phyloP scores from a whole-genome alignment of 805 yeast species.

The Cyberlindnera subsufficiens region DNA sequence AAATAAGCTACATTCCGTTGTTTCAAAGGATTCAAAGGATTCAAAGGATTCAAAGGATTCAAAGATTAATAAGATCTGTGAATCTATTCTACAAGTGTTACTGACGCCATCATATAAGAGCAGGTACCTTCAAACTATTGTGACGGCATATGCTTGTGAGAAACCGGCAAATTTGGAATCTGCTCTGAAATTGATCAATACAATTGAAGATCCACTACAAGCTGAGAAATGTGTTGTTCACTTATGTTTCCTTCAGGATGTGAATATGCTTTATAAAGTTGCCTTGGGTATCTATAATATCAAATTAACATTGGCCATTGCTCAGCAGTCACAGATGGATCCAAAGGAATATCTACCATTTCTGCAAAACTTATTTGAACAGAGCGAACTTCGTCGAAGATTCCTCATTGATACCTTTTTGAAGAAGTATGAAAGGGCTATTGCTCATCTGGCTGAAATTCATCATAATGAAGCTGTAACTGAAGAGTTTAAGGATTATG shows the following conservation, averaged over 20 bases:
- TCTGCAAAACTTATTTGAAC: conserved; percentile 69
- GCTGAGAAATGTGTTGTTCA: conserved; percentile 68
- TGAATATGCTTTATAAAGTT: conserved; percentile 70
- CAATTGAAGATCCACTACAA: conserved; percentile 40
- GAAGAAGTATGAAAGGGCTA: conserved; percentile 61
- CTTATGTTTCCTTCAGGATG: conserved; percentile 86
- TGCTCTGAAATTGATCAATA: conserved; percentile 62
- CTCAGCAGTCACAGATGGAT: conserved; percentile 96
- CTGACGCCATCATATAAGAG: conserved; percentile 41
- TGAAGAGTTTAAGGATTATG: conserved; percentile 62
- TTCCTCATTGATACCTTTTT: conserved; percentile 78
- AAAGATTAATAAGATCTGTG: conserved; percentile 75
- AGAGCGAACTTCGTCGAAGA: conserved; percentile 57
- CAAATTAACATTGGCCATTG: conserved; percentile 71
- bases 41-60: conserved; percentile 37
- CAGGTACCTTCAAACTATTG: conserved; percentile 65
- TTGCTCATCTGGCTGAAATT: conserved; percentile 53
- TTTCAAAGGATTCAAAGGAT: conserved; percentile 45
- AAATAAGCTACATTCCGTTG: conserved; percentile 28
- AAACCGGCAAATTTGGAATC: conserved; percentile 77
- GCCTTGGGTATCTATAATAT: conserved; percentile 82
- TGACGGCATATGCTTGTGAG: conserved; percentile 91
- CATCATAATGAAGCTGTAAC: conserved; percentile 31
- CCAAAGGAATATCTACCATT: conserved; percentile 96
- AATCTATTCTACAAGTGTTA: conserved; percentile 56